A percentile compares a stretch with the other conserved stretches of the same genome.
These are phyloP conservation scores for Thyridium curvatum DNA, from an alignment of 2,329 filamentous ascomycete species.

Conservation along the genomic window DNA sequence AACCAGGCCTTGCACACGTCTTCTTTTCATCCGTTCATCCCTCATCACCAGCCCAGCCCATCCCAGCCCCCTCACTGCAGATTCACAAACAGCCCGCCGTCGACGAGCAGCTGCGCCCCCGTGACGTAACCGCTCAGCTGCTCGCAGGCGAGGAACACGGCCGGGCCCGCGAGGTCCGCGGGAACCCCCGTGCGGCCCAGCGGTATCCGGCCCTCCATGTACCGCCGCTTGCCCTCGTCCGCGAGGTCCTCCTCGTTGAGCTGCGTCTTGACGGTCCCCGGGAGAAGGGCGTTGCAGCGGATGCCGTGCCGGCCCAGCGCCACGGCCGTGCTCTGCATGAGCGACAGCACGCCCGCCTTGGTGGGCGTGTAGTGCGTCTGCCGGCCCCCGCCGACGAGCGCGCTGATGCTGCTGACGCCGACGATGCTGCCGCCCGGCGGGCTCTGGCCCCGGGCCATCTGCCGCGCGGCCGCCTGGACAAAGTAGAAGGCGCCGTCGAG, in stretches of 20 bases:
- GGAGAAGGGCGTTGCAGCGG: constrained; percentile 62
- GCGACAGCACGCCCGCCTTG: constrained; percentile 61
- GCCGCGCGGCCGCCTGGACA: constrained; percentile 75
- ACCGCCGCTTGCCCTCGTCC: constrained; percentile 55
- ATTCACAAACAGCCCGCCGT: constrained; percentile 70
- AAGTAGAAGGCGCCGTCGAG: constrained; percentile 85
- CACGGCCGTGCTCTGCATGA: constrained; percentile 64
- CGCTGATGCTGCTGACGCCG: constrained; percentile 36
- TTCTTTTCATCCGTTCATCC: too few relatives aligned
- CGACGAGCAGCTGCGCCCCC: constrained; percentile 64
- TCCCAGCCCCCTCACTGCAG: constrained; percentile 41
- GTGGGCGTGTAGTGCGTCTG: constrained; percentile 70
- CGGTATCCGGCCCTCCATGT: constrained; percentile 64
- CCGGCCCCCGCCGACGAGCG: constrained; percentile 57
- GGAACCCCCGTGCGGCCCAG: constrained; percentile 55
- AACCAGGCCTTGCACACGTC: too few relatives aligned
- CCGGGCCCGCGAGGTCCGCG: constrained; percentile 61
- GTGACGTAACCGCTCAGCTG: constrained; percentile 61
- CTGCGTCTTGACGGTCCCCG: constrained; percentile 65
- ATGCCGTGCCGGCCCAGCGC: constrained; percentile 61
- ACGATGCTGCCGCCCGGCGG: constrained; percentile 71
- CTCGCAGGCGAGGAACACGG: constrained; percentile 63
- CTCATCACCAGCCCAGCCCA: too few relatives aligned
- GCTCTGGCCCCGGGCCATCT: constrained; percentile 62
- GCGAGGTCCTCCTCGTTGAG: constrained; percentile 62